Evolutionary conservation across 352 stramenopile species (phyloP).

Genomic region (Phytophthora boehmeriae): DNA sequence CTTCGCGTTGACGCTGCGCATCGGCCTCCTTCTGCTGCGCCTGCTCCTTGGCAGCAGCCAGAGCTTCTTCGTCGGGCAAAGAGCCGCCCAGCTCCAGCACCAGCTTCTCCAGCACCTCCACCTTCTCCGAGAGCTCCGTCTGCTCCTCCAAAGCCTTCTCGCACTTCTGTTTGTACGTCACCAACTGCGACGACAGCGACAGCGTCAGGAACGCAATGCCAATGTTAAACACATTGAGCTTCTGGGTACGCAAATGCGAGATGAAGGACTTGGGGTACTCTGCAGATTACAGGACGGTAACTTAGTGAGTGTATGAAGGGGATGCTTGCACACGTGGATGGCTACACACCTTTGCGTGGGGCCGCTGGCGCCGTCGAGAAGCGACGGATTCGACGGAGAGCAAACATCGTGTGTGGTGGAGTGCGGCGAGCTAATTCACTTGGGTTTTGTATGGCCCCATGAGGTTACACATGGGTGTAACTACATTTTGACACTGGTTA

Average conservation of each 20-base stretch:
- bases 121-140: conserved; percentile 49
- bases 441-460: not conserved
- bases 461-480: not conserved
- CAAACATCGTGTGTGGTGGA: conserved; percentile 34
- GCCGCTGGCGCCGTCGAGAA: conserved; percentile 52
- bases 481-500: no score
- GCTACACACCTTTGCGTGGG: conserved; percentile 44
- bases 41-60: conserved; percentile 28
- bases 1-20: conserved; percentile 45
- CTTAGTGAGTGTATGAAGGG: not conserved
- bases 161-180: conserved; percentile 74
- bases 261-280: conserved; percentile 87
- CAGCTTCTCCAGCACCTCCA: conserved; percentile 64
- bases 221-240: conserved; percentile 89
- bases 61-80: conserved; percentile 62
- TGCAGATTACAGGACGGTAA: conserved; percentile 14
- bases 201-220: conserved; percentile 83
- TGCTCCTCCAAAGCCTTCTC: conserved; percentile 45
- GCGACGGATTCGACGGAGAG: conserved; percentile 39
- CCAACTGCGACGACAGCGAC: conserved; percentile 84
- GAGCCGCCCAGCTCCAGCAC: conserved; percentile 63
- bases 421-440: not conserved
- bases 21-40: conserved; percentile 41
- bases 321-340: not conserved
- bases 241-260: conserved; percentile 76